Evolutionary conservation across 2,329 filamentous ascomycete genomes (phyloP).

Genomic region (Chrysoporthe deuterocubensis): DNA sequence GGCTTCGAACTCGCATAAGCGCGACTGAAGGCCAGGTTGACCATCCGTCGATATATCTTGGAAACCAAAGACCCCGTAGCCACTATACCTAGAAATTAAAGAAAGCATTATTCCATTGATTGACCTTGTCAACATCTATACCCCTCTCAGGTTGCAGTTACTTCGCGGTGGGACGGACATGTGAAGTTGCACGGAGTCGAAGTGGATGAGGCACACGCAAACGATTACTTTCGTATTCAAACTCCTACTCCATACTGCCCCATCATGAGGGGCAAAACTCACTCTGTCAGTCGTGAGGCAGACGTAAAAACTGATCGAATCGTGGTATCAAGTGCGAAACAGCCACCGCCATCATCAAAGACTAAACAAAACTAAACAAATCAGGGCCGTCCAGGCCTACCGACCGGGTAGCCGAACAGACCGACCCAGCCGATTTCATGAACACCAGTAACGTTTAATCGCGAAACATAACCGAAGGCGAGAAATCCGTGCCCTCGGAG

Average conservation of each 20-base stretch:
- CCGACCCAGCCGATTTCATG: background rate
- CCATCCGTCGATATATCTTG: background rate
- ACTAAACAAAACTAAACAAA: background rate
- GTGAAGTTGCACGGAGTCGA: background rate
- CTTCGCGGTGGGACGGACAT: background rate
- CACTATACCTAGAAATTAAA: background rate
- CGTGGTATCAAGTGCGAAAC: conserved; percentile 12
- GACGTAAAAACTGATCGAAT: background rate
- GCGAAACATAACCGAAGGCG: conserved; percentile 11
- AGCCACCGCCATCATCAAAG: background rate
- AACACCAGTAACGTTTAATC: background rate
- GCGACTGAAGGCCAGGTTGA: background rate
- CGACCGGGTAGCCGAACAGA: background rate
- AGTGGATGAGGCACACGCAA: background rate
- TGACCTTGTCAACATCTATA: background rate
- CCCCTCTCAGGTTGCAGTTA: background rate
- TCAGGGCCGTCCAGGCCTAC: background rate
- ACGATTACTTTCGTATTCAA: background rate
- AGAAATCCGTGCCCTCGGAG: conserved; percentile 12
- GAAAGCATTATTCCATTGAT: background rate
- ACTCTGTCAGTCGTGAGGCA: background rate
- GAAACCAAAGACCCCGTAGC: background rate
- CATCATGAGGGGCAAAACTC: background rate
- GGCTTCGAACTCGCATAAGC: background rate
- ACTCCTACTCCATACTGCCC: background rate